A percentile compares a stretch with the other conserved stretches of the same genome.
phyloP scores from a whole-genome alignment of 371 early-diverging fungal species.

The Mucor indicus region DNA sequence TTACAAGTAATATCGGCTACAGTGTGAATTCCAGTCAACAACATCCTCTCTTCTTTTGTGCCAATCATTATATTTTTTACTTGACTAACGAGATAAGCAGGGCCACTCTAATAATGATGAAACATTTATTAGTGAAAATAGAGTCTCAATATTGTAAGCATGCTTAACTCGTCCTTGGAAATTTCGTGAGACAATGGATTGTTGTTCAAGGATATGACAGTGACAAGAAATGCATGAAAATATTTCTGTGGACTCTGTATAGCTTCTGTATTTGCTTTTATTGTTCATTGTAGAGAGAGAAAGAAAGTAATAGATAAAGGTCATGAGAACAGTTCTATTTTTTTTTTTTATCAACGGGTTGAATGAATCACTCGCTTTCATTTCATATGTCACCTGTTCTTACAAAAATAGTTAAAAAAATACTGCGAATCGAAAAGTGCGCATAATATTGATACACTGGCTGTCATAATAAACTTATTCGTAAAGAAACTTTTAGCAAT shows the following conservation, averaged over 20 bases:
- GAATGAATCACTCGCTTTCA: too few species aligned
- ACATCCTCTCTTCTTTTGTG: constrained; percentile 58
- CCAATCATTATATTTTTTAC: constrained; percentile 67
- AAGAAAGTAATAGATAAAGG: too few species aligned
- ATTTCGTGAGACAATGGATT: constrained; percentile 14
- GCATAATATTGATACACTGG: too few species aligned
- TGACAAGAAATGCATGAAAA: constrained; percentile 17
- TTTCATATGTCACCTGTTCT: too few species aligned
- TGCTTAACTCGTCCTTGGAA: constrained; percentile 21
- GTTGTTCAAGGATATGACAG: constrained; percentile 16
- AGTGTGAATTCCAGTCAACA: constrained; percentile 81
- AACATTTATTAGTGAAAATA: background rate
- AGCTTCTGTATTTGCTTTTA: constrained; percentile 8
- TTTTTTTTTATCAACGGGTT: too few species aligned
- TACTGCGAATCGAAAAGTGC: too few species aligned
- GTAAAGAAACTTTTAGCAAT: too few species aligned
- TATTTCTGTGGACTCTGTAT: constrained; percentile 1
- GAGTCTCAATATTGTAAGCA: too few species aligned
- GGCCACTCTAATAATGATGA: constrained; percentile 49
- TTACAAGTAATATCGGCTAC: constrained; percentile 75
- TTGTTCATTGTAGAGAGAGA: too few species aligned
- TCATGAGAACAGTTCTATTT: too few species aligned
- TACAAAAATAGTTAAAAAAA: too few species aligned
- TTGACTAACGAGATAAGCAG: constrained; percentile 65
- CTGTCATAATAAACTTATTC: too few species aligned